Evolutionary conservation across 2,329 filamentous ascomycete genomes (phyloP).

Genomic region (Mariannaea elegans): DNA sequence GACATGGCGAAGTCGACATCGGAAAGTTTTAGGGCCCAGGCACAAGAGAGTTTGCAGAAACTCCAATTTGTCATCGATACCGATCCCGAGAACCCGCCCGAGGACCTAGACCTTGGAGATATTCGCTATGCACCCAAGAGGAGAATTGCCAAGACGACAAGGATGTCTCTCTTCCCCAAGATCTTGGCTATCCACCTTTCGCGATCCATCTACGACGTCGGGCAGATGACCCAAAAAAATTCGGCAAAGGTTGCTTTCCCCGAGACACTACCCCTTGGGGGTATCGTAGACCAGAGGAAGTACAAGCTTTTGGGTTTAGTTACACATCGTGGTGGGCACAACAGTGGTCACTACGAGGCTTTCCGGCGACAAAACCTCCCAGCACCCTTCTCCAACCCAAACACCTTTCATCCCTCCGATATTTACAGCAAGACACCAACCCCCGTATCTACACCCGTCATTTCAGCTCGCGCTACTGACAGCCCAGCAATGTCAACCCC

Average conservation of each 20-base stretch:
- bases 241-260: conserved; percentile 93
- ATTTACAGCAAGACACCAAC: conserved; percentile 74
- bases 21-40: conserved; percentile 57
- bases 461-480: conserved; percentile 48
- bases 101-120: conserved; percentile 79
- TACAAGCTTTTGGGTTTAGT: conserved; percentile 90
- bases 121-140: conserved; percentile 79
- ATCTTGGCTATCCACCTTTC: conserved; percentile 92
- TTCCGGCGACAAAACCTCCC: conserved; percentile 87
- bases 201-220: conserved; percentile 86
- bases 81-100: conserved; percentile 81
- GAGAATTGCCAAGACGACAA: conserved; percentile 86
- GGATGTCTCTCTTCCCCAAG: conserved; percentile 87
- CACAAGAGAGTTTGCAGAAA: conserved; percentile 68
- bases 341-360: conserved; percentile 96
- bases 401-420: conserved; percentile 78
- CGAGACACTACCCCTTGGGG: conserved; percentile 83
- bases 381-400: conserved; percentile 82
- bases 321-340: conserved; percentile 93
- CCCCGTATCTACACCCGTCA: conserved; percentile 58
- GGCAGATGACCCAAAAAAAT: conserved; percentile 86
- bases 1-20: conserved; percentile 66
- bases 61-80: conserved; percentile 76
- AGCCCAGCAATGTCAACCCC: conserved; percentile 58
- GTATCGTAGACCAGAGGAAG: conserved; percentile 77